Percentiles rank a stretch among this genome's conserved stretches.
Conservation (phyloP, 2,329 filamentous ascomycete species). For the Phialophora macrospora region DNA sequence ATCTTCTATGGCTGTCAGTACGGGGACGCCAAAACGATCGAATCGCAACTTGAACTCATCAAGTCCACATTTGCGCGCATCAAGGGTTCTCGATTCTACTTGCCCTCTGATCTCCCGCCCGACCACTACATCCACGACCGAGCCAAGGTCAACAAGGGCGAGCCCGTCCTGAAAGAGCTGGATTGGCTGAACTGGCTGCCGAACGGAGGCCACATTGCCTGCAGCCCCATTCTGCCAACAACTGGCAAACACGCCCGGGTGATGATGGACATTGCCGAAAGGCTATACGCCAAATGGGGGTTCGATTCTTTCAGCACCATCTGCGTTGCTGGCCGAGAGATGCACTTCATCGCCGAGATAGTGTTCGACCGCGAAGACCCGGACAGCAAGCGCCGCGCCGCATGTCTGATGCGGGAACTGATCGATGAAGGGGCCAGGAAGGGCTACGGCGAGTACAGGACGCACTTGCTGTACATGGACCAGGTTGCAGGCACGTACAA, state of each 20-base stretch:
- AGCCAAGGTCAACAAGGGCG: conserved; percentile 38
- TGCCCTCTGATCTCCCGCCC: conserved; percentile 48
- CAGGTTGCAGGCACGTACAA: conserved; percentile 53
- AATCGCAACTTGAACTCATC: conserved; percentile 42
- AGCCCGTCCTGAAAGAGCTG: conserved; percentile 44
- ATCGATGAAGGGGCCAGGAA: conserved; percentile 47
- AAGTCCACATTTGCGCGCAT: conserved; percentile 52
- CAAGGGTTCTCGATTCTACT: conserved; percentile 50
- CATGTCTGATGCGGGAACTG: conserved; percentile 45
- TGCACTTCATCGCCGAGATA: conserved; percentile 62
- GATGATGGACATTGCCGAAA: conserved; percentile 54
- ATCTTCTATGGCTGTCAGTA: conserved; percentile 58
- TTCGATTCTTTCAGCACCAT: conserved; percentile 60
- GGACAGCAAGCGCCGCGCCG: conserved; percentile 47
- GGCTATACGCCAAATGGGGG: conserved; percentile 52
- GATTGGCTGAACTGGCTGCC: conserved; percentile 58
- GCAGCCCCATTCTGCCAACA: conserved; percentile 59
- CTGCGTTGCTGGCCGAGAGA: conserved; percentile 57
- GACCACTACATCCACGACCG: conserved; percentile 42
- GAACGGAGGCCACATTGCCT: conserved; percentile 59
- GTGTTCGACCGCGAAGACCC: conserved; percentile 57
- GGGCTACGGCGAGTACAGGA: conserved; percentile 55
- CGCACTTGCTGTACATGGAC: conserved; percentile 53
- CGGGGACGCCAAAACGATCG: conserved; percentile 32
- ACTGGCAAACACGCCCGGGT: conserved; percentile 53